A percentile compares a stretch with the other conserved stretches of the same genome.
phyloP scores from a whole-genome alignment of 2,329 filamentous ascomycete species.

The Penicillium sp. region DNA sequence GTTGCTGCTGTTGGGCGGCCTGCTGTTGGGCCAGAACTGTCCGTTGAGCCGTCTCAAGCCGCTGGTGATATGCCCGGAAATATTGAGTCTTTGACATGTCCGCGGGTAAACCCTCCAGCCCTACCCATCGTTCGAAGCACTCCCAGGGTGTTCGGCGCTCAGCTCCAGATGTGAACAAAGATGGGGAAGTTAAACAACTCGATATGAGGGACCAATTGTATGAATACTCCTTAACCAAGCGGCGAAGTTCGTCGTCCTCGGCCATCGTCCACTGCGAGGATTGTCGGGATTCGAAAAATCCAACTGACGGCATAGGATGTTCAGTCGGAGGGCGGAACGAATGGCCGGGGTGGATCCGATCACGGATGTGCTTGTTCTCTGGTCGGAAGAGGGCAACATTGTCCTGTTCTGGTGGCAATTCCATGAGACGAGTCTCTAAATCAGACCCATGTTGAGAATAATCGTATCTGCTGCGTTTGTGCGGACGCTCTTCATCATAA shows the following conservation, averaged over 20 bases:
- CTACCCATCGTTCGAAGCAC: conserved; percentile 96
- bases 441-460: conserved; percentile 75
- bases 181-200: conserved; percentile 73
- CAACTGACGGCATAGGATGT: conserved; percentile 84
- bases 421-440: conserved; percentile 55
- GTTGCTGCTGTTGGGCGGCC: conserved; percentile 56
- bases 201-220: conserved; percentile 98
- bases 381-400: conserved; percentile 87
- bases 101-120: conserved; percentile 83
- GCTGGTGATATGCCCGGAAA: conserved; percentile 74
- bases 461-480: conserved; percentile 80
- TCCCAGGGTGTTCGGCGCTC: conserved; percentile 96
- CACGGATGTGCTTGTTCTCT: conserved; percentile 85
- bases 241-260: conserved; percentile 88
- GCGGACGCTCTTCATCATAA: conserved; percentile 65
- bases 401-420: conserved; percentile 69
- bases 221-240: conserved; percentile 85
- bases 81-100: conserved; percentile 97
- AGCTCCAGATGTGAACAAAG: conserved; percentile 78
- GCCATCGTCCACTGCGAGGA: conserved; percentile 89
- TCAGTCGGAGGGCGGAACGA: conserved; percentile 93
- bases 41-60: conserved; percentile 66
- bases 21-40: conserved; percentile 63
- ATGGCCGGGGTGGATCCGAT: conserved; percentile 86
- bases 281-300: conserved; percentile 84